Base-by-base conservation (phyloP, 2,329 filamentous ascomycete species). In the Fusarium nelsonii region DNA sequence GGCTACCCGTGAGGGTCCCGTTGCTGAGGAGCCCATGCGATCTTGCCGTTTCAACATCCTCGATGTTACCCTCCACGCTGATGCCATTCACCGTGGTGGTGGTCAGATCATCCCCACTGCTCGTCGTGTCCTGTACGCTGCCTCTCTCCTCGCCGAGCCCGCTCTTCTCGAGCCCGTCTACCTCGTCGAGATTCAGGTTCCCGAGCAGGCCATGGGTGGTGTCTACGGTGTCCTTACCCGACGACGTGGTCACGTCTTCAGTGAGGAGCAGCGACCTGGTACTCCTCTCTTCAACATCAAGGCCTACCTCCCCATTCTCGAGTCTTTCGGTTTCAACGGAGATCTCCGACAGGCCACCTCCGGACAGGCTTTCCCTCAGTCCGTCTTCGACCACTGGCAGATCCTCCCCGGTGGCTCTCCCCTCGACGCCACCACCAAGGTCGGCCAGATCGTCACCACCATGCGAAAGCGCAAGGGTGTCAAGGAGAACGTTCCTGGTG, bases 401-500 rank as follows among this genome's bases (percentile, higher is more conserved):
- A 86, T 96, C 78, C 90, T 98, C 76, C 93, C 94, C 77, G 95
- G 95, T 90, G 96, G 96, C 78, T 96, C 92, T 76, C 91, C 93
- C 75, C 89, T 97, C 79, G 95, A 99, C 84, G 74, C 84, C 81
- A 91, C 90, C 78, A 90, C 89, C 79, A 93, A 94, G 89, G 88
- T 91, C 78, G 96, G 94, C 81, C 83, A 88, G 81, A 87, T 97
- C 77, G 93, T 98, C 77, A 85, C 87, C 81, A 89, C 91, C 64
- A 97, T 97, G 91, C 94, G 96, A 82, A 97, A 97, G 91, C 93
- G 95, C 86, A 99, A 99, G 93, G 96, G 95, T 93, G 87, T 99
- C 88, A 99, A 99, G 93, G 85, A 91, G 80, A 89, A 93, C 78
- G 92, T 97, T 81, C 95, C 96, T 78, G 92, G 91, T 82, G 91